Conservation (phyloP, 352 stramenopile species). For the Phytopythium ostracodes region DNA sequence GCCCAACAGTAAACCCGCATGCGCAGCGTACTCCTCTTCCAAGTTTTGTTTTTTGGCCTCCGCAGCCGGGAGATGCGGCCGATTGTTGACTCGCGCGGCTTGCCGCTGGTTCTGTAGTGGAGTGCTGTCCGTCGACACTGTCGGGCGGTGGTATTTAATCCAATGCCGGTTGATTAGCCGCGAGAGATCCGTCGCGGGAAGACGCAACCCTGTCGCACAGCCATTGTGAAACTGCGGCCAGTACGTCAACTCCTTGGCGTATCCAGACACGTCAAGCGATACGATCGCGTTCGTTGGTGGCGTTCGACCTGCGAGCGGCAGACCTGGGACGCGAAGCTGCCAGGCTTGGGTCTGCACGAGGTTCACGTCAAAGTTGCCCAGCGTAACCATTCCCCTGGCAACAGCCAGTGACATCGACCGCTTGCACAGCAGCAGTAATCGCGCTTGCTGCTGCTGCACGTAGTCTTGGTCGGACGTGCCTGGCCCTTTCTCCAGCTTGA, state of each 20-base stretch:
- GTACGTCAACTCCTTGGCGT: conserved; percentile 88
- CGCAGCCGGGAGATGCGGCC: conserved; percentile 5
- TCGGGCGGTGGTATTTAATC: conserved; percentile 97
- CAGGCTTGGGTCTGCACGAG: conserved; percentile 72
- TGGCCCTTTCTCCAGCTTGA: conserved; percentile 65
- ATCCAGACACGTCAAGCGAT: conserved; percentile 88
- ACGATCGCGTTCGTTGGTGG: conserved; percentile 93
- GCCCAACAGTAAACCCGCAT: conserved; percentile 95
- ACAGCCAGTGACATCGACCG: conserved; percentile 91
- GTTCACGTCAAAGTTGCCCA: conserved; percentile 86
- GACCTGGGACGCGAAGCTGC: conserved; percentile 86
- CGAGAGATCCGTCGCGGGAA: conserved; percentile 67
- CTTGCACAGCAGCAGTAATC: conserved; percentile 93
- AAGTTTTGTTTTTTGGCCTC: conserved; percentile 37
- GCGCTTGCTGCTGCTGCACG: conserved; percentile 89
- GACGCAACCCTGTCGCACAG: conserved; percentile 92
- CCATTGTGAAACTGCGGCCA: conserved; percentile 99
- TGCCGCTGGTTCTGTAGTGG: background rate
- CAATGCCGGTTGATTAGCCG: conserved; percentile 93
- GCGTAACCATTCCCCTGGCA: conserved; percentile 96
- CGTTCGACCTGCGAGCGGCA: conserved; percentile 92
- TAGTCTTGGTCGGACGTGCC: conserved; percentile 73
- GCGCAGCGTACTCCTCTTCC: conserved; percentile 83
- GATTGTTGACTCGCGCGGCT: conserved; percentile 1
- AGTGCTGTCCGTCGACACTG: conserved; percentile 14